A percentile compares a stretch with the other conserved stretches of the same genome.
These are phyloP conservation scores for Luzula sylvatica DNA, from an alignment of 176 grass and related monocot genomes.

Conservation along the genomic window DNA sequence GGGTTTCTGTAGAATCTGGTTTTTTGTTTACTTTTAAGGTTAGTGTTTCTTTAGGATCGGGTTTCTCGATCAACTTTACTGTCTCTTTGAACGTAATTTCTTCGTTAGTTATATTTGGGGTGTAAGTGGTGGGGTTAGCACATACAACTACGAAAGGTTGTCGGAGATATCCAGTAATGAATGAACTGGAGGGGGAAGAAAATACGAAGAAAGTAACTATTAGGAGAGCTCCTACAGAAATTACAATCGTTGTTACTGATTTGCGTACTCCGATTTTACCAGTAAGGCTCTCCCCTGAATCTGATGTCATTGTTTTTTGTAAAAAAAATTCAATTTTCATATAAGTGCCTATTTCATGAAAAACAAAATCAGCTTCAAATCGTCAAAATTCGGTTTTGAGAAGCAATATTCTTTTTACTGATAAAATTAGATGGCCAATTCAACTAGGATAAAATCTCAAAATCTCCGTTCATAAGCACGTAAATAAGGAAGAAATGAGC, in stretches of 20 bases:
- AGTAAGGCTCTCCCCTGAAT: slow-evolving; percentile 19
- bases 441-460: no score
- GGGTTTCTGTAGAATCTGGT: not conserved
- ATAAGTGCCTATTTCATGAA: no score
- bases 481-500: no score
- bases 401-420: no score
- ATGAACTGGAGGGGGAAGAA: slow-evolving; percentile 28
- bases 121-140: slow-evolving; percentile 4
- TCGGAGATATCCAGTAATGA: slow-evolving; percentile 32
- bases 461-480: no score
- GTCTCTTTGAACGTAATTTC: slow-evolving; percentile 5
- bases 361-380: no score
- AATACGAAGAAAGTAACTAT: slow-evolving; percentile 43
- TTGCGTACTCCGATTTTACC: slow-evolving; percentile 24
- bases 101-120: not conserved
- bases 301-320: slow-evolving; percentile 3
- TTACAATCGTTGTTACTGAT: slow-evolving; percentile 34
- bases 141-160: not conserved
- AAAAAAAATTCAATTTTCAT: no score
- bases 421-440: no score
- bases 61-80: slow-evolving; percentile 1
- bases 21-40: not conserved
- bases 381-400: no score
- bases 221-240: slow-evolving; percentile 32
- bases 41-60: slow-evolving; percentile 7